Conservation (phyloP, 139 green algal genomes). For the Deuterostichococcus epilithicus region DNA sequence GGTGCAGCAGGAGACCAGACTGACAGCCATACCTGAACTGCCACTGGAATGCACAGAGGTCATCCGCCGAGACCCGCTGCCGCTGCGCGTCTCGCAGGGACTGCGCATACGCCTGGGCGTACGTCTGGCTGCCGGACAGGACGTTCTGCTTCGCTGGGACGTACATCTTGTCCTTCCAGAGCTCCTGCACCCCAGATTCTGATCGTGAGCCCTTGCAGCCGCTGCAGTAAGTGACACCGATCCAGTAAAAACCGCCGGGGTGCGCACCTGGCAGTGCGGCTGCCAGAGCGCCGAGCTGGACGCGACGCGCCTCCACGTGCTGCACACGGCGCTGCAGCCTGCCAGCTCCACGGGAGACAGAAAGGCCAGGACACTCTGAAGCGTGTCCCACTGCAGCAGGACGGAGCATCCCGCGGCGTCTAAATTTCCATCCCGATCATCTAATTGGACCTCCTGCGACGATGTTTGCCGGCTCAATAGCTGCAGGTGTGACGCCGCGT, state of each 20-base stretch:
- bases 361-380: background rate
- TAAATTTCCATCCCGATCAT: background rate
- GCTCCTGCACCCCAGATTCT: background rate
- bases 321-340: background rate
- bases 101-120: background rate
- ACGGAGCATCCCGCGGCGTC: too few species aligned
- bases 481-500: too few species aligned
- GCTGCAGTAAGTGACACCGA: too few species aligned
- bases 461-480: background rate
- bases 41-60: background rate
- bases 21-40: background rate
- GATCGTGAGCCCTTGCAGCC: too few species aligned
- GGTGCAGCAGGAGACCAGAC: background rate
- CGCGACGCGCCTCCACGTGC: background rate
- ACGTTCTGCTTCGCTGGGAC: background rate
- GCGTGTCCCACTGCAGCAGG: background rate
- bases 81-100: background rate
- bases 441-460: background rate
- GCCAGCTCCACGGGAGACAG: background rate
- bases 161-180: background rate
- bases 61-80: background rate
- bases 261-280: background rate
- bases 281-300: background rate
- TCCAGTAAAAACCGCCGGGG: too few species aligned
- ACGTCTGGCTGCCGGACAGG: background rate